These are phyloP conservation scores for Aurantiochytrium sp. DNA, from an alignment of 108 stramenopile species.

Conservation along the genomic window DNA sequence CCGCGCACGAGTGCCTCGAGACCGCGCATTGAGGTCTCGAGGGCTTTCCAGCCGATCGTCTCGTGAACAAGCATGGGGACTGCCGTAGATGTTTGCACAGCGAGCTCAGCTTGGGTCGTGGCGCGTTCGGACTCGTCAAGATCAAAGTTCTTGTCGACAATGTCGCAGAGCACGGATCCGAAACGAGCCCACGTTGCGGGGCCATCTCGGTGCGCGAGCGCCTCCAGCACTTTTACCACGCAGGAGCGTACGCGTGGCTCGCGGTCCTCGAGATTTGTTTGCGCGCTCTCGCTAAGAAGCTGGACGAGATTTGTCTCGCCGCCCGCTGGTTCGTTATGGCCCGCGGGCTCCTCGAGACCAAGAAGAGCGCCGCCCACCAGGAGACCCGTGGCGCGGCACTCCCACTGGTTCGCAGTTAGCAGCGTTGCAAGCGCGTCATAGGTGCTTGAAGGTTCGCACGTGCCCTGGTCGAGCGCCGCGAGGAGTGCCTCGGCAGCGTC, in stretches of 20 bases:
- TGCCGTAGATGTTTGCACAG: slow-evolving; percentile 19
- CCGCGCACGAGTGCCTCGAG: slow-evolving; percentile 70
- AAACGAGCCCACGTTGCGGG: background rate
- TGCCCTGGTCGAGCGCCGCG: background rate
- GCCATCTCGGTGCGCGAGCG: slow-evolving; percentile 31
- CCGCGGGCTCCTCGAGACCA: background rate
- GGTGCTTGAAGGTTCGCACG: background rate
- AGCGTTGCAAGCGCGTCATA: background rate
- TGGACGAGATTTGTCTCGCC: background rate
- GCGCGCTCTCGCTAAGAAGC: background rate
- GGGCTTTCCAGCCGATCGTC: slow-evolving; percentile 92
- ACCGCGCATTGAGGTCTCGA: slow-evolving; percentile 86
- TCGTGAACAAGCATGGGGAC: slow-evolving; percentile 47
- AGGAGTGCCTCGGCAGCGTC: background rate
- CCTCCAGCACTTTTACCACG: slow-evolving; percentile 35
- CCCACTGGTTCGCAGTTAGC: background rate
- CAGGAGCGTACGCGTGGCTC: slow-evolving; percentile 38
- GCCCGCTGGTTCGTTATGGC: background rate
- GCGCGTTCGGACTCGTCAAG: slow-evolving; percentile 31
- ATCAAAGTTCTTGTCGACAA: background rate
- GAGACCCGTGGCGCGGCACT: background rate
- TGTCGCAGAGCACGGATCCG: background rate
- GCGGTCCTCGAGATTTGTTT: slow-evolving; percentile 30
- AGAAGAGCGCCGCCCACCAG: background rate
- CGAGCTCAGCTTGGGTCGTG: slow-evolving; percentile 22